A percentile compares a stretch with the other conserved stretches of the same genome.
Evolutionary conservation across 768 basidiomycete genomes (phyloP).

Genomic region (Boletus sp.): DNA sequence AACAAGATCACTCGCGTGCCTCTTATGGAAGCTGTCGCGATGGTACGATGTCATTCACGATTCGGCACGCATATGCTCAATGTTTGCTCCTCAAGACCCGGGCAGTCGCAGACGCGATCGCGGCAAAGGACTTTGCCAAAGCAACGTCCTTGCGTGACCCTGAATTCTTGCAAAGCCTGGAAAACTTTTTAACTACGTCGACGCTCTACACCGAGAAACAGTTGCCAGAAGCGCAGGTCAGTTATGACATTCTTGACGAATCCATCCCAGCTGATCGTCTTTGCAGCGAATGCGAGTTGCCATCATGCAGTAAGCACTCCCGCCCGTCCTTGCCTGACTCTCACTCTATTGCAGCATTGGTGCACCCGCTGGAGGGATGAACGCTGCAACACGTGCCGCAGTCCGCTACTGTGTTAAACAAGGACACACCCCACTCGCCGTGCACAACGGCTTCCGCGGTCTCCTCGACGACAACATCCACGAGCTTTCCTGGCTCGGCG

Average conservation of each 20-base stretch:
- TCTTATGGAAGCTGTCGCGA: slow-evolving; percentile 87
- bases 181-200: slow-evolving; percentile 81
- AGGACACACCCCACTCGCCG: slow-evolving; percentile 88
- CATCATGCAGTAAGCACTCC: slow-evolving; percentile 72
- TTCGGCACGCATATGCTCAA: slow-evolving; percentile 1
- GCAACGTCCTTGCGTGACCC: slow-evolving; percentile 89
- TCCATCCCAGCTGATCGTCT: slow-evolving; percentile 9
- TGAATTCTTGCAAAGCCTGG: slow-evolving; percentile 83
- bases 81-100: slow-evolving; percentile 57
- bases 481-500: slow-evolving; percentile 92
- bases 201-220: slow-evolving; percentile 50
- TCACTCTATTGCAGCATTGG: slow-evolving; percentile 60
- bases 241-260: background rate
- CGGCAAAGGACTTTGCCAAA: slow-evolving; percentile 75
- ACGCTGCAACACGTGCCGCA: slow-evolving; percentile 92
- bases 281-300: slow-evolving; percentile 70
- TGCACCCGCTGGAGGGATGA: slow-evolving; percentile 98
- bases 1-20: slow-evolving; percentile 94
- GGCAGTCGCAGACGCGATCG: slow-evolving; percentile 79
- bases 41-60: slow-evolving; percentile 43
- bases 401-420: slow-evolving; percentile 90
- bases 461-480: slow-evolving; percentile 85
- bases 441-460: slow-evolving; percentile 96
- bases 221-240: slow-evolving; percentile 50
- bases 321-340: background rate